Percentiles rank a stretch among this genome's conserved stretches.
phyloP scores from a whole-genome alignment of 352 stramenopile species.

The Globisporangium canariense region DNA sequence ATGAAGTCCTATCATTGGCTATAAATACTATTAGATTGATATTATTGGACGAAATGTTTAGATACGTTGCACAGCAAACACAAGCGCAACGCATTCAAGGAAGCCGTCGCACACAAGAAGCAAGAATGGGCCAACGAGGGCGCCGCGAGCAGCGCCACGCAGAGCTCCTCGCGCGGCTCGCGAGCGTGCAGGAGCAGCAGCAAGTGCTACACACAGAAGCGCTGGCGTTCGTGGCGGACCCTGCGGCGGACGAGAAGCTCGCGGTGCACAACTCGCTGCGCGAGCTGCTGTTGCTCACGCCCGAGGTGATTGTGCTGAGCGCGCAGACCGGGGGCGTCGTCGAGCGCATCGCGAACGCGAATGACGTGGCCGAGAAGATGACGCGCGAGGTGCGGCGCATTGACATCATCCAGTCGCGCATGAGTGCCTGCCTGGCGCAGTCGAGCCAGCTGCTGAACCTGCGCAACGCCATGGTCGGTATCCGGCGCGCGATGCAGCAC shows the following conservation, averaged over 20 bases:
- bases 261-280: conserved; percentile 43
- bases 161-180: conserved; percentile 58
- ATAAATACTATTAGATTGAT: too few relatives aligned
- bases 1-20: too few relatives aligned
- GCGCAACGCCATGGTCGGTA: conserved; percentile 69
- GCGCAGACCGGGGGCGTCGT: conserved; percentile 78
- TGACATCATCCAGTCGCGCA: conserved; percentile 76
- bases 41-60: too few relatives aligned
- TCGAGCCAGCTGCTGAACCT: conserved; percentile 72
- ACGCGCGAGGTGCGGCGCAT: conserved; percentile 78
- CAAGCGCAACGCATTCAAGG: background rate
- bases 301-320: conserved; percentile 67
- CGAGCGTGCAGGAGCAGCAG: conserved; percentile 43
- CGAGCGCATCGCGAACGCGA: conserved; percentile 80
- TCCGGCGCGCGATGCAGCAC: conserved; percentile 73
- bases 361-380: conserved; percentile 90
- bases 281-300: conserved; percentile 53
- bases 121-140: conserved; percentile 17
- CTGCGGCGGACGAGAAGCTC: conserved; percentile 45
- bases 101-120: background rate
- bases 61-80: background rate
- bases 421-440: conserved; percentile 58
- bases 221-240: conserved; percentile 36
- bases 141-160: conserved; percentile 44
- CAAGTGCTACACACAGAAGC: conserved; percentile 28